These are phyloP conservation scores for Hemileccinum rubropunctum DNA, from an alignment of 768 basidiomycete genomes.

Conservation along the genomic window DNA sequence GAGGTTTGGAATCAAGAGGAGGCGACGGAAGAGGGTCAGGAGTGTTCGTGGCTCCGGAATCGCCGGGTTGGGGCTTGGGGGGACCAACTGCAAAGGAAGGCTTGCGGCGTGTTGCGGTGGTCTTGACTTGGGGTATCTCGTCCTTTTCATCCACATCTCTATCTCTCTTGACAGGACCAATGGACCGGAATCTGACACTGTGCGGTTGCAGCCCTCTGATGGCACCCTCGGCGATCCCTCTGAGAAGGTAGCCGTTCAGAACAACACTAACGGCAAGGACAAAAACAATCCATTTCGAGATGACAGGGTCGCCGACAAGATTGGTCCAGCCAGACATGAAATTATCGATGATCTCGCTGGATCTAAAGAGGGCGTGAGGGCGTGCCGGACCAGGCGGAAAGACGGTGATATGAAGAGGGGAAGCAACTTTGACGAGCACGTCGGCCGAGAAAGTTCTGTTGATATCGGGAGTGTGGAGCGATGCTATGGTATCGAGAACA, in stretches of 20 bases:
- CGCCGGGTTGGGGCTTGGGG: conserved; percentile 15
- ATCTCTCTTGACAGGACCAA: conserved; percentile 19
- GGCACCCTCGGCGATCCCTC: conserved; percentile 68
- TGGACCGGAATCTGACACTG: conserved; percentile 28
- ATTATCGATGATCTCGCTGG: conserved; percentile 64
- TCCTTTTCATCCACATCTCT: conserved; percentile 21
- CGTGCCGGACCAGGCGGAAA: conserved; percentile 32
- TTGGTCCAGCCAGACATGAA: conserved; percentile 91
- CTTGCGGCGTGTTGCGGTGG: conserved; percentile 11
- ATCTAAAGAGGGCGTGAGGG: conserved; percentile 32
- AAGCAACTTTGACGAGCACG: conserved; percentile 58
- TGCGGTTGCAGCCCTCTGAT: conserved; percentile 32
- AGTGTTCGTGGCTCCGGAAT: conserved; percentile 15
- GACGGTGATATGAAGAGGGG: conserved; percentile 57
- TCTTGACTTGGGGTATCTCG: conserved; percentile 12
- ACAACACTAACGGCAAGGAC: conserved; percentile 81
- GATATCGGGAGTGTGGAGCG: conserved; percentile 17
- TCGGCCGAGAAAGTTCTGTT: conserved; percentile 30
- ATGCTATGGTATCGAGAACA: conserved; percentile 57
- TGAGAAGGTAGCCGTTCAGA: conserved; percentile 91
- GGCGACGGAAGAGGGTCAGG: conserved; percentile 19
- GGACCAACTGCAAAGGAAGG: conserved; percentile 28
- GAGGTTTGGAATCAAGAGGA: conserved; percentile 8
- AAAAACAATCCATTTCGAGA: conserved; percentile 94
- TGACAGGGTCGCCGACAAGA: conserved; percentile 90